Percentiles rank a stretch among this genome's conserved stretches.
Evolutionary conservation across 108 stramenopile genomes (phyloP).

Genomic region (Fragilariopsis cylindrus): DNA sequence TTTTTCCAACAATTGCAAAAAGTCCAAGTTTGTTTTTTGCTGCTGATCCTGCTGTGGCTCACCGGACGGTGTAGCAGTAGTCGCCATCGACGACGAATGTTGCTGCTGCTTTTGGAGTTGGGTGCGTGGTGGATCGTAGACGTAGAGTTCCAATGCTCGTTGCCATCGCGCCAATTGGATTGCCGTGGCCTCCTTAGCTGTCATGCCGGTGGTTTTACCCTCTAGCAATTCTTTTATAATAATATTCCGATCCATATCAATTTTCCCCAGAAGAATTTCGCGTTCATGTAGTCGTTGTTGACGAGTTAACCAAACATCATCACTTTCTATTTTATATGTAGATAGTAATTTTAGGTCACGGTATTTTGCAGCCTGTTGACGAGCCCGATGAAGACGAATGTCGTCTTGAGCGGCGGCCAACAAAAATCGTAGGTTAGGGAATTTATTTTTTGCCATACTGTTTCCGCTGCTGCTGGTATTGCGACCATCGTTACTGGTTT

Average conservation of each 20-base stretch:
- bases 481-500: background rate
- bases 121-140: conserved; percentile 53
- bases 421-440: conserved; percentile 35
- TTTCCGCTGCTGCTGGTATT: conserved; percentile 8
- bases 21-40: conserved; percentile 38
- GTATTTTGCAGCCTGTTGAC: conserved; percentile 42
- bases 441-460: conserved; percentile 12
- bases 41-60: conserved; percentile 8
- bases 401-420: conserved; percentile 58
- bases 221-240: conserved; percentile 43
- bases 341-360: conserved; percentile 34
- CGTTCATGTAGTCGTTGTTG: conserved; percentile 49
- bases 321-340: conserved; percentile 45
- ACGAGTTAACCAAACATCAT: conserved; percentile 35
- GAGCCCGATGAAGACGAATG: conserved; percentile 57
- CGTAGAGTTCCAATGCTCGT: conserved; percentile 78
- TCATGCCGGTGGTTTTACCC: conserved; percentile 33
- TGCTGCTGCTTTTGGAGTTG: background rate
- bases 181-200: conserved; percentile 55
- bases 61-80: background rate
- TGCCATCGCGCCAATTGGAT: conserved; percentile 71
- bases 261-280: conserved; percentile 26
- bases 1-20: conserved; percentile 65
- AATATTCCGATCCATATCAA: conserved; percentile 33
- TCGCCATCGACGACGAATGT: background rate